phyloP scores from a whole-genome alignment of 2,329 filamentous ascomycete species.

The Botryosphaeria dothidea region DNA sequence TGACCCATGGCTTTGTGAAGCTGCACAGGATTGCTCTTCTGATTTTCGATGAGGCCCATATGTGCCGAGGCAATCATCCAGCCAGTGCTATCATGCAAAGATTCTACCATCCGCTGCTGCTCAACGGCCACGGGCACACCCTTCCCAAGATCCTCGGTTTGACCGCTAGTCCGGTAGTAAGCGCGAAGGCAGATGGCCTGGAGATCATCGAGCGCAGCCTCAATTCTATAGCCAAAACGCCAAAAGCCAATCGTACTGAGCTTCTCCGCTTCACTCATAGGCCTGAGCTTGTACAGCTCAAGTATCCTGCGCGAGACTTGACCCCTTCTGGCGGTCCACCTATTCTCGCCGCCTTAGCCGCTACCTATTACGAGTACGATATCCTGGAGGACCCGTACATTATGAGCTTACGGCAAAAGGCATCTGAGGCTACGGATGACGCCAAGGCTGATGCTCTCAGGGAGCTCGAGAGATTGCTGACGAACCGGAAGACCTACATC shows the following conservation, averaged over 20 bases:
- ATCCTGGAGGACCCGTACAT: conserved; percentile 43
- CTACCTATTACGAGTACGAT: conserved; percentile 31
- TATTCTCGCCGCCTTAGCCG: conserved; percentile 25
- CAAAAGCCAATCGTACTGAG: conserved; percentile 68
- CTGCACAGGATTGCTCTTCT: conserved; percentile 66
- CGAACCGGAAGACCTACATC: conserved; percentile 41
- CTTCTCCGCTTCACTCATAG: conserved; percentile 67
- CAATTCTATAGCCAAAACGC: conserved; percentile 68
- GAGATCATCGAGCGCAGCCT: conserved; percentile 68
- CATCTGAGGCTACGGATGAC: conserved; percentile 26
- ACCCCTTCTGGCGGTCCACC: conserved; percentile 6
- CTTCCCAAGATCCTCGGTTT: conserved; percentile 74
- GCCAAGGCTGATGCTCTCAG: conserved; percentile 20
- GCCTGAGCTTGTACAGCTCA: conserved; percentile 56
- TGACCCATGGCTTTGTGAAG: conserved; percentile 71
- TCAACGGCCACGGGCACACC: conserved; percentile 25
- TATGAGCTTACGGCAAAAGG: conserved; percentile 30
- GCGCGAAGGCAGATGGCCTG: conserved; percentile 57
- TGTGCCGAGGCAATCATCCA: conserved; percentile 65
- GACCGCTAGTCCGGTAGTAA: conserved; percentile 76
- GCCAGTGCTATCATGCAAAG: conserved; percentile 71
- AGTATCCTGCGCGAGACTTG: background rate
- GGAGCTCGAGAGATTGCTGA: conserved; percentile 5
- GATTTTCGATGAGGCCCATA: conserved; percentile 86
- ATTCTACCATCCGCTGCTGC: conserved; percentile 62